A percentile compares a stretch with the other conserved stretches of the same genome.
phyloP scores from a whole-genome alignment of 2,329 filamentous ascomycete genomes.

The Fusarium tricinctum region DNA sequence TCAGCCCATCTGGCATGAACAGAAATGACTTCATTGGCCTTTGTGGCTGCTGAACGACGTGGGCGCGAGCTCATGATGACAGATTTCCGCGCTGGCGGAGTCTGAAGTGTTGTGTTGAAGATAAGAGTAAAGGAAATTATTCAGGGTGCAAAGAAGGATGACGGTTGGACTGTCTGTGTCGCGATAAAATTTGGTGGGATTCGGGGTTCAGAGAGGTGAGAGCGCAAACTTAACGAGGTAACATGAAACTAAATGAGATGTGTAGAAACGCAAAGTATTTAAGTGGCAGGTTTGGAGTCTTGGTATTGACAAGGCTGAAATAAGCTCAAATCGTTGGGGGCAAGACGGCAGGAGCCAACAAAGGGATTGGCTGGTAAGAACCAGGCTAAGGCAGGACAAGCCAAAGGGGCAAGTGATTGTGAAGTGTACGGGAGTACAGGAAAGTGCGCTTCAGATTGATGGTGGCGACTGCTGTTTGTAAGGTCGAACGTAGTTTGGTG shows the following conservation, averaged over 20 bases:
- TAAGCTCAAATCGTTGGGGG: slow-evolving; percentile 42
- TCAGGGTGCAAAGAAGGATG: slow-evolving; percentile 4
- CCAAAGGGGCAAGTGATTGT: slow-evolving; percentile 15
- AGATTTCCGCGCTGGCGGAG: slow-evolving; percentile 43
- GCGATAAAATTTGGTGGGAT: slow-evolving; percentile 4
- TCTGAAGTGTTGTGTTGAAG: slow-evolving; percentile 6
- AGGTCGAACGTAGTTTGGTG: slow-evolving; percentile 20
- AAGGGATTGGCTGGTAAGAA: slow-evolving; percentile 19
- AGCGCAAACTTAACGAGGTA: slow-evolving; percentile 12
- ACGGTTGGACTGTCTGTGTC: slow-evolving; percentile 12
- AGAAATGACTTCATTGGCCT: slow-evolving; percentile 60
- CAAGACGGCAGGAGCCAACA: slow-evolving; percentile 23
- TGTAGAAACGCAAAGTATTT: slow-evolving; percentile 12
- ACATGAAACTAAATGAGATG: slow-evolving; percentile 13
- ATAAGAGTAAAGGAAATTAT: slow-evolving; percentile 17
- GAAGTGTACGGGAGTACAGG: slow-evolving; percentile 11
- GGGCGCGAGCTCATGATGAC: slow-evolving; percentile 63
- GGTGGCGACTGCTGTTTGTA: slow-evolving; percentile 34
- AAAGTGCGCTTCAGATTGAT: slow-evolving; percentile 18
- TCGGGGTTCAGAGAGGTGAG: slow-evolving; percentile 1
- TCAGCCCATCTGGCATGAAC: slow-evolving; percentile 60
- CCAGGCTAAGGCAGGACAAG: slow-evolving; percentile 10
- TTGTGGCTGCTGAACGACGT: slow-evolving; percentile 60
- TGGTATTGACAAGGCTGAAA: slow-evolving; percentile 44
- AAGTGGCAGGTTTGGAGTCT: slow-evolving; percentile 20